Evolutionary conservation across 192 early-diverging fungal genomes (phyloP).

Genomic region (Entomortierella parvispora): DNA sequence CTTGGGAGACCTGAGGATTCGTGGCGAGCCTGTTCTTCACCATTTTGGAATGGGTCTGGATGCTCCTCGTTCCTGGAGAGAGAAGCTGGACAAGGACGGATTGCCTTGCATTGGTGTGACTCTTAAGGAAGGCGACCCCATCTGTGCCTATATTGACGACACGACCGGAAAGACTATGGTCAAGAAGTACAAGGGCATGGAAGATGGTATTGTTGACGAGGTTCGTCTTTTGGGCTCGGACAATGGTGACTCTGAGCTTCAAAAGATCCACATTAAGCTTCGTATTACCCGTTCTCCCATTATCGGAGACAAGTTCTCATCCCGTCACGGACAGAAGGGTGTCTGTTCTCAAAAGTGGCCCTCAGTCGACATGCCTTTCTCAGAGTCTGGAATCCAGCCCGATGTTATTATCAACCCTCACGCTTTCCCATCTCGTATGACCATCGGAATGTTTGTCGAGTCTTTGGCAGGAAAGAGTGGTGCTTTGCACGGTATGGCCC

Average conservation of each 20-base stretch:
- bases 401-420: conserved; percentile 99
- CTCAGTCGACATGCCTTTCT: conserved; percentile 96
- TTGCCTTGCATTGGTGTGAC: conserved; percentile 85
- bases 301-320: conserved; percentile 99
- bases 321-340: conserved; percentile 99
- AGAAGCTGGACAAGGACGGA: conserved; percentile 89
- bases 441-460: conserved; percentile 99
- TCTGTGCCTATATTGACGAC: conserved; percentile 88
- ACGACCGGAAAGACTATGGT: conserved; percentile 79
- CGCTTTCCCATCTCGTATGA: conserved; percentile 99
- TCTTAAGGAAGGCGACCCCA: conserved; percentile 83
- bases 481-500: conserved; percentile 91
- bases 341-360: conserved; percentile 99
- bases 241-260: conserved; percentile 74
- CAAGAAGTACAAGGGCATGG: conserved; percentile 87
- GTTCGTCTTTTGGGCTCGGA: conserved; percentile 88
- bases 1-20: conserved; percentile 72
- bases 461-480: conserved; percentile 96
- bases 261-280: conserved; percentile 91
- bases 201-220: conserved; percentile 91
- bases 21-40: conserved; percentile 79
- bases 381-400: conserved; percentile 95
- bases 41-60: conserved; percentile 85
- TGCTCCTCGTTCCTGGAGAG: conserved; percentile 56
- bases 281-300: conserved; percentile 95